Evolutionary conservation across 768 basidiomycete species (phyloP).

Genomic region (Mycena albidolilacea): DNA sequence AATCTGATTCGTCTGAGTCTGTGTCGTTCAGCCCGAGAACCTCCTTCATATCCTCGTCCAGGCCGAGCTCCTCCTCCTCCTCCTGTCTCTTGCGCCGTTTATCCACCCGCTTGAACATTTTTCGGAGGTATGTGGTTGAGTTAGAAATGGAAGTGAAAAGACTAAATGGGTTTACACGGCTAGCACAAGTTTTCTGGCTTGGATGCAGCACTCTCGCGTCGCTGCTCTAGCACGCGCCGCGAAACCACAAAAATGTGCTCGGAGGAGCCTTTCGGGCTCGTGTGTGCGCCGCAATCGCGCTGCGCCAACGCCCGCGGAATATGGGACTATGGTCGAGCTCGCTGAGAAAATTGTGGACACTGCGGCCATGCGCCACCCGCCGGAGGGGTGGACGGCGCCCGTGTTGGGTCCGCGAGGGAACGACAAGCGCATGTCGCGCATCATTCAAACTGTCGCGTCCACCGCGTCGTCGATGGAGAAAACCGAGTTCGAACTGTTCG

Average conservation of each 20-base stretch:
- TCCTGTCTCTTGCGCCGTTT: constrained; percentile 73
- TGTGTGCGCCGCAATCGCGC: constrained; percentile 1
- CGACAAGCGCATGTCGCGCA: constrained; percentile 53
- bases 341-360: constrained; percentile 53
- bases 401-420: constrained; percentile 53
- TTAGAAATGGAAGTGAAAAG: background rate
- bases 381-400: constrained; percentile 53
- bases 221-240: constrained; percentile 20
- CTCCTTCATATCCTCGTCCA: constrained; percentile 76
- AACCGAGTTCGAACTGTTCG: constrained; percentile 41
- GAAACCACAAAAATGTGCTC: constrained; percentile 25
- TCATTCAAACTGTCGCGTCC: constrained; percentile 29
- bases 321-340: constrained; percentile 36
- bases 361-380: constrained; percentile 44
- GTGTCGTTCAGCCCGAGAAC: constrained; percentile 80
- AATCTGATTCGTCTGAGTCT: constrained; percentile 81
- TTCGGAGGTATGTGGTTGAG: constrained; percentile 7
- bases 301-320: constrained; percentile 30
- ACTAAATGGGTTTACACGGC: background rate
- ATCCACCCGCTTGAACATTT: constrained; percentile 87
- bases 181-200: background rate
- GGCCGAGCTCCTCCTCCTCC: constrained; percentile 74
- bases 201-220: constrained; percentile 31
- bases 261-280: constrained; percentile 16
- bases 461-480: constrained; percentile 43